Percentiles rank a stretch among this genome's conserved stretches.
Conservation (phyloP, 2,329 filamentous ascomycete species). For the Cladosporium sp. region DNA sequence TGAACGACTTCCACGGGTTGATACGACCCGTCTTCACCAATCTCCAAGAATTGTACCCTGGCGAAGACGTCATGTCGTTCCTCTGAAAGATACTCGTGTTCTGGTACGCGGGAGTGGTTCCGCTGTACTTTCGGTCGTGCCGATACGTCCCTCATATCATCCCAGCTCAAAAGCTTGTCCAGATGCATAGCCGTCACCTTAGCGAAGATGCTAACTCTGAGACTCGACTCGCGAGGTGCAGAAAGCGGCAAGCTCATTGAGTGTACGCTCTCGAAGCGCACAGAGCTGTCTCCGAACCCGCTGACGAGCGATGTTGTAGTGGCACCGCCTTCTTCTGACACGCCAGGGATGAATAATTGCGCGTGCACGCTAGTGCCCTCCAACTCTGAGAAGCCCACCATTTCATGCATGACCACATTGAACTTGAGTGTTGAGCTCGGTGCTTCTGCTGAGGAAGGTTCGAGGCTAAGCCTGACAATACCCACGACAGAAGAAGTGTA, state of each 20-base stretch:
- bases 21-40: slow-evolving; percentile 87
- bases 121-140: slow-evolving; percentile 55
- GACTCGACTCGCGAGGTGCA: slow-evolving; percentile 66
- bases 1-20: slow-evolving; percentile 90
- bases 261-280: slow-evolving; percentile 95
- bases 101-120: slow-evolving; percentile 64
- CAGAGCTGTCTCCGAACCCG: slow-evolving; percentile 86
- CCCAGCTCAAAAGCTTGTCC: slow-evolving; percentile 96
- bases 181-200: slow-evolving; percentile 89
- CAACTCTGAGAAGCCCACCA: slow-evolving; percentile 89
- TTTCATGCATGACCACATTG: slow-evolving; percentile 96
- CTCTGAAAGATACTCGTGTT: slow-evolving; percentile 88
- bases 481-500: slow-evolving; percentile 89
- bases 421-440: slow-evolving; percentile 93
- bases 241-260: slow-evolving; percentile 91
- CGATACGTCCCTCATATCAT: slow-evolving; percentile 84
- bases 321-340: slow-evolving; percentile 81
- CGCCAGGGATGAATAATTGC: slow-evolving; percentile 89
- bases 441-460: slow-evolving; percentile 88
- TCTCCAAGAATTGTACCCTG: slow-evolving; percentile 81
- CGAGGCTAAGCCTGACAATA: slow-evolving; percentile 83
- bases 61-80: slow-evolving; percentile 92
- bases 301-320: slow-evolving; percentile 94
- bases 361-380: slow-evolving; percentile 95
- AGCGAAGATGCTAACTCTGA: slow-evolving; percentile 88